Evolutionary conservation across 2,329 filamentous ascomycete species (phyloP).

Genomic region (Nemania serpens): DNA sequence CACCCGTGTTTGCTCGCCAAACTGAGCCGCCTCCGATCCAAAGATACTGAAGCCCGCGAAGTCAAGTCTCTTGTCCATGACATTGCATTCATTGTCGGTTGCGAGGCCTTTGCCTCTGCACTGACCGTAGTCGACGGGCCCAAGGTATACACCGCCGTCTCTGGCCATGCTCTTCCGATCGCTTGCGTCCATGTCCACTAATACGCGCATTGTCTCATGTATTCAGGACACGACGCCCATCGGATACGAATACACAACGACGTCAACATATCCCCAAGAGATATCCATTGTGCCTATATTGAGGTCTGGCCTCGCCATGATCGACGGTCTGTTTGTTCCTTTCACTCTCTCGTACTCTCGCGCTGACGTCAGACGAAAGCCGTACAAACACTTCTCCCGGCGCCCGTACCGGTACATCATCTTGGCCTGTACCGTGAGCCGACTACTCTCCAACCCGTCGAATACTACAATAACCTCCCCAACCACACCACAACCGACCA

Average conservation of each 20-base stretch:
- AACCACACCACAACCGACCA: slow-evolving; percentile 60
- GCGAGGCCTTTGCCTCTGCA: slow-evolving; percentile 74
- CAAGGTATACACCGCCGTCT: slow-evolving; percentile 56
- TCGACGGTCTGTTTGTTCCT: slow-evolving; percentile 64
- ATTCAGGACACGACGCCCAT: slow-evolving; percentile 76
- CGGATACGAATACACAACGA: slow-evolving; percentile 73
- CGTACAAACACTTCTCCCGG: slow-evolving; percentile 80
- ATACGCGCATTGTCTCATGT: neutral
- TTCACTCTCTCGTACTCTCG: neutral
- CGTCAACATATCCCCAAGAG: slow-evolving; percentile 64
- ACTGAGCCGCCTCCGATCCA: slow-evolving; percentile 84
- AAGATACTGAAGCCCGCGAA: slow-evolving; percentile 70
- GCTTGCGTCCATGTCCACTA: slow-evolving; percentile 8
- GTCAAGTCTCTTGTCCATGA: slow-evolving; percentile 85
- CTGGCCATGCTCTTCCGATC: neutral
- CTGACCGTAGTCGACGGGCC: slow-evolving; percentile 62
- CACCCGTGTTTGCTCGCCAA: slow-evolving; percentile 90
- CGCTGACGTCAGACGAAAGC: slow-evolving; percentile 51
- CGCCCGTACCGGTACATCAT: slow-evolving; percentile 83
- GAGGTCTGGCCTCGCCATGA: slow-evolving; percentile 89
- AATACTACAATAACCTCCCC: slow-evolving; percentile 98
- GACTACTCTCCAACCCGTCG: slow-evolving; percentile 82
- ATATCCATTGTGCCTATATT: slow-evolving; percentile 90
- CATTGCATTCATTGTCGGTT: slow-evolving; percentile 79
- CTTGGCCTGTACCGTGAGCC: slow-evolving; percentile 94